Evolutionary conservation across 352 stramenopile species (phyloP).

Genomic region (Phytopythium sindhum): DNA sequence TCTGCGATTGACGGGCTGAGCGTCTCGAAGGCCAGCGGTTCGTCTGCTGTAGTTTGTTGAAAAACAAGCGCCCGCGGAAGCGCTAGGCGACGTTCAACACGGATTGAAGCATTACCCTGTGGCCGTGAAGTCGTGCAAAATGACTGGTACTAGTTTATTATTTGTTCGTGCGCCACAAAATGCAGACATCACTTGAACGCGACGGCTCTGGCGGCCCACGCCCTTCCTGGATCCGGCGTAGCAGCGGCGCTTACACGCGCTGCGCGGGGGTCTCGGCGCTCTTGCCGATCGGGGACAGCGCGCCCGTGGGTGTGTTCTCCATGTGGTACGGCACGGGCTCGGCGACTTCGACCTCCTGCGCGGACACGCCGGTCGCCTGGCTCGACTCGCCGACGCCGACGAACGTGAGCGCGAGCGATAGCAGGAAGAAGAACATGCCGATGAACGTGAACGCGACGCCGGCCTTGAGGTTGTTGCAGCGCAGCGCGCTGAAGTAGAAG

Average conservation of each 20-base stretch:
- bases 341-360: conserved; percentile 15
- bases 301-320: conserved; percentile 26
- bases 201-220: not conserved
- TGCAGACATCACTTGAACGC: not conserved
- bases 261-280: conserved; percentile 16
- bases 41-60: no score
- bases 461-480: conserved; percentile 57
- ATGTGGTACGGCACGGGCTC: conserved; percentile 24
- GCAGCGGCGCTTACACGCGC: not conserved
- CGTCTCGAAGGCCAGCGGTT: no score
- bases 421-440: conserved; percentile 38
- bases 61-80: no score
- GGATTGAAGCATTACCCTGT: no score
- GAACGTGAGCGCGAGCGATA: conserved; percentile 35
- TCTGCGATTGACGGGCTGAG: no score
- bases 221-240: not conserved
- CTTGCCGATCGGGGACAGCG: conserved; percentile 30
- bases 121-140: no score
- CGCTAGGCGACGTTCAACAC: no score
- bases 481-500: conserved; percentile 9
- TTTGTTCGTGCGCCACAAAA: not conserved
- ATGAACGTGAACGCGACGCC: conserved; percentile 55
- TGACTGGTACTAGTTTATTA: conserved; percentile 1
- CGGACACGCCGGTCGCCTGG: not conserved
- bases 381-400: conserved; percentile 10